Percentiles rank a stretch among this genome's conserved stretches.
phyloP scores from a whole-genome alignment of 805 yeast species.

The Kuraishia cidri region DNA sequence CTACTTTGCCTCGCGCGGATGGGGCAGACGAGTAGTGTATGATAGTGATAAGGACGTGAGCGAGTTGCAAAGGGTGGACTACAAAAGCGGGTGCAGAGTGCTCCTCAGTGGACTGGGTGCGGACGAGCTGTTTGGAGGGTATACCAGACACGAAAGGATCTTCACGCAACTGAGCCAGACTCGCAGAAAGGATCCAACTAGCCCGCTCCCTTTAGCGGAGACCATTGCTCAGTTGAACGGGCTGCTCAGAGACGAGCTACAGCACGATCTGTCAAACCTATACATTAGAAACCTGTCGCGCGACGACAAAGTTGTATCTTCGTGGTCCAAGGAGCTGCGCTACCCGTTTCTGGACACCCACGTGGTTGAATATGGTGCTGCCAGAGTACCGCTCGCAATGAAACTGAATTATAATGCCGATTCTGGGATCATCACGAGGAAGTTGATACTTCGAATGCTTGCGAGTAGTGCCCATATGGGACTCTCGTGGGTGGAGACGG shows the following conservation, averaged over 20 bases:
- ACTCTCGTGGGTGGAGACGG: conserved; percentile 49
- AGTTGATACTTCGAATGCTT: conserved; percentile 50
- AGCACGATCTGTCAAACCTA: conserved; percentile 62
- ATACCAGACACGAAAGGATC: conserved; percentile 67
- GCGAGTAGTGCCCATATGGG: conserved; percentile 30
- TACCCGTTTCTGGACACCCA: conserved; percentile 74
- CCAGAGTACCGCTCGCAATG: conserved; percentile 37
- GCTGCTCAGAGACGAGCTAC: conserved; percentile 49
- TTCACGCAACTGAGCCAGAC: conserved; percentile 18
- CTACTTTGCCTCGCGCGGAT: conserved; percentile 74
- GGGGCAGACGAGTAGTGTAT: conserved; percentile 21
- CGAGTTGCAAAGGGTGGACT: conserved; percentile 13
- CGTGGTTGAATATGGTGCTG: conserved; percentile 42
- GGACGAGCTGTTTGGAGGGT: conserved; percentile 95
- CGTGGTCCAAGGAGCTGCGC: conserved; percentile 85
- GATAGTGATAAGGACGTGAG: conserved; percentile 5
- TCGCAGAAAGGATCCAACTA: conserved; percentile 10
- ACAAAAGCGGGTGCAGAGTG: conserved; percentile 53
- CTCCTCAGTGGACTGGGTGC: conserved; percentile 93
- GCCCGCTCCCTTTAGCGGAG: conserved; percentile 11
- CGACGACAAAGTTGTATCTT: conserved; percentile 81
- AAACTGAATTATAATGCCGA: conserved; percentile 27
- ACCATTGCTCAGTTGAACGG: conserved; percentile 15
- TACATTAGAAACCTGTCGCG: conserved; percentile 79
- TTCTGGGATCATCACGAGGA: conserved; percentile 27